Evolutionary conservation across 192 early-diverging fungal species (phyloP).

Genomic region (Lunasporangiospora selenospora): DNA sequence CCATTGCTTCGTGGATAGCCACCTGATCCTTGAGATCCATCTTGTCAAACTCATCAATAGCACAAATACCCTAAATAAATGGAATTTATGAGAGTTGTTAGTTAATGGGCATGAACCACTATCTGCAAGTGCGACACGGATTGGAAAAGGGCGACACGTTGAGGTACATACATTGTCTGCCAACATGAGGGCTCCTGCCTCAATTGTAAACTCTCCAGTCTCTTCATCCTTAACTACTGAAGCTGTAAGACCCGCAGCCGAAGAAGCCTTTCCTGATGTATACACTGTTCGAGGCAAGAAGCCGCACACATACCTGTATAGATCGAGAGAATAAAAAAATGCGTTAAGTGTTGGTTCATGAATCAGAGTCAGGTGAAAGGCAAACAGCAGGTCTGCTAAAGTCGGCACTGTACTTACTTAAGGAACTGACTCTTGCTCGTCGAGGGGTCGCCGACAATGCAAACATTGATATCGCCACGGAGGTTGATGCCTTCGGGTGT

Average conservation of each 20-base stretch:
- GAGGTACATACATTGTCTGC: slow-evolving; percentile 84
- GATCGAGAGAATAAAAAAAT: not conserved
- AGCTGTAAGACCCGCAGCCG: slow-evolving; percentile 95
- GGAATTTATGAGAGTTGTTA: no score
- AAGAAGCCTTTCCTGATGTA: slow-evolving; percentile 95
- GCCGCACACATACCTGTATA: slow-evolving; percentile 81
- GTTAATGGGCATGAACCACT: no score
- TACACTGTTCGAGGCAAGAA: slow-evolving; percentile 95
- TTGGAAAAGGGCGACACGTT: not conserved
- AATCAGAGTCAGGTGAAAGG: not conserved
- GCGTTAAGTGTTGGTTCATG: not conserved
- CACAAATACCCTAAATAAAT: slow-evolving; percentile 93
- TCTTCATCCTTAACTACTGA: slow-evolving; percentile 96
- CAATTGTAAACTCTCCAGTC: slow-evolving; percentile 96
- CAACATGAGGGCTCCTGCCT: slow-evolving; percentile 97
- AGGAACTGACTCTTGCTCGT: slow-evolving; percentile 96
- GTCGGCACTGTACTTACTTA: slow-evolving; percentile 60
- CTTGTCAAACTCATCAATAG: slow-evolving; percentile 99
- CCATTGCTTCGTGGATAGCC: slow-evolving; percentile 99
- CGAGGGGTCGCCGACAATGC: slow-evolving; percentile 94
- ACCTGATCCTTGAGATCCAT: slow-evolving; percentile 97
- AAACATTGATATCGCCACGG: slow-evolving; percentile 98
- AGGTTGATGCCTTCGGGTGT: slow-evolving; percentile 93
- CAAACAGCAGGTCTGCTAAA: not conserved
- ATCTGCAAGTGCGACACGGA: no score